A percentile compares a stretch with the other conserved stretches of the same genome.
These are phyloP conservation scores for Mollisiaceae sp. DNA, from an alignment of 2,329 filamentous ascomycete species.

Conservation along the genomic window DNA sequence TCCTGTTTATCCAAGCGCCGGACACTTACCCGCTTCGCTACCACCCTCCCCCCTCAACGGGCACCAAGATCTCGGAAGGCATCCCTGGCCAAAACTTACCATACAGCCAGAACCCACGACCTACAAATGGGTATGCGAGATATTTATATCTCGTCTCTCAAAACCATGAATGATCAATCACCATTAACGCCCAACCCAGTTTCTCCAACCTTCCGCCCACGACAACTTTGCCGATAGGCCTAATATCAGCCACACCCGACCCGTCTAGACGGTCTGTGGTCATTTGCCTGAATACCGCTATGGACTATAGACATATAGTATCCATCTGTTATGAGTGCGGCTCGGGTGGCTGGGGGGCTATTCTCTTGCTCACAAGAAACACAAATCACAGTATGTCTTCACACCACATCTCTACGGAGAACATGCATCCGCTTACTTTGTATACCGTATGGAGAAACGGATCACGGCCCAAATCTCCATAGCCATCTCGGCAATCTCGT, in stretches of 20 bases:
- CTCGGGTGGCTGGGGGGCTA: constrained; percentile 1
- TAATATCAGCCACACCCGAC: background rate
- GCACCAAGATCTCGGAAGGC: background rate
- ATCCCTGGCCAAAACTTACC: background rate
- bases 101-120: background rate
- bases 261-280: background rate
- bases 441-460: background rate
- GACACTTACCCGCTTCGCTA: constrained; percentile 10
- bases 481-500: constrained; percentile 15
- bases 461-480: background rate
- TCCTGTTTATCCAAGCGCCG: background rate
- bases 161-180: background rate
- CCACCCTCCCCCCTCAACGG: background rate
- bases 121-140: background rate
- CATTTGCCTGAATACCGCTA: background rate
- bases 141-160: background rate
- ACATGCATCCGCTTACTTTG: background rate
- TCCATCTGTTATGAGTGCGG: background rate
- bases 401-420: background rate
- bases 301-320: background rate
- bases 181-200: background rate
- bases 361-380: background rate
- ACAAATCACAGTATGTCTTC: background rate
- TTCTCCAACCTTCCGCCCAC: background rate
- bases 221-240: constrained; percentile 8